Conservation (phyloP, 108 stramenopile genomes). For the Bacterosira constricta region DNA sequence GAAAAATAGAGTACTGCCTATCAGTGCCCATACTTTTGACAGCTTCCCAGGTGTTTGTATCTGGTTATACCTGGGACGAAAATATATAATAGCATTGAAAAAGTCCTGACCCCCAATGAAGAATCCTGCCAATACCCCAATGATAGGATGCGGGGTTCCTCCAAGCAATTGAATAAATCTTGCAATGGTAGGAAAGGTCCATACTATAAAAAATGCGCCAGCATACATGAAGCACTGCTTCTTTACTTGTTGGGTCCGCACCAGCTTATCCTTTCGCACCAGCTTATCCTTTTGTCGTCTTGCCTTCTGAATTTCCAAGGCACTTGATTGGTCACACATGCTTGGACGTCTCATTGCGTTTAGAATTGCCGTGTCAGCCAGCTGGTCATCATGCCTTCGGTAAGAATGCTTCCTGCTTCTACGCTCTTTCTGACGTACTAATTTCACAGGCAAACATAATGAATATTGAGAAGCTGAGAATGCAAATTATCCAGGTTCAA, state of each 20-base stretch:
- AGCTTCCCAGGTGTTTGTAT: too few relatives aligned
- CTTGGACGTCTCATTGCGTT: background rate
- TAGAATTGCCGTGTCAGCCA: background rate
- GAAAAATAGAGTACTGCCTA: slow-evolving; percentile 5
- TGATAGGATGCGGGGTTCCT: slow-evolving; percentile 13
- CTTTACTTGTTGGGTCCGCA: slow-evolving; percentile 7
- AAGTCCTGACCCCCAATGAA: slow-evolving; percentile 21
- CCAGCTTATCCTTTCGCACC: too few relatives aligned
- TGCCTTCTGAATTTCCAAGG: too few relatives aligned
- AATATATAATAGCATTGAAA: slow-evolving; percentile 36
- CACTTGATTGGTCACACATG: too few relatives aligned
- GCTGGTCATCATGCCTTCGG: background rate
- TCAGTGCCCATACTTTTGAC: slow-evolving; percentile 4
- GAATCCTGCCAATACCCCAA: slow-evolving; percentile 5
- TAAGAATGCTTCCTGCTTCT: too few relatives aligned
- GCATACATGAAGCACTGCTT: slow-evolving; percentile 18
- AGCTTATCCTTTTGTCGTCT: too few relatives aligned
- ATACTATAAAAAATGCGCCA: slow-evolving; percentile 11
- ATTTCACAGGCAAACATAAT: too few relatives aligned
- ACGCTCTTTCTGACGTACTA: too few relatives aligned
- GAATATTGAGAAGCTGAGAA: too few relatives aligned
- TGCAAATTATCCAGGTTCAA: too few relatives aligned
- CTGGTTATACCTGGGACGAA: slow-evolving; percentile 22
- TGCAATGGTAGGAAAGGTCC: slow-evolving; percentile 20
- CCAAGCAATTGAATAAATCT: slow-evolving; percentile 15